These are phyloP conservation scores for Mycena floridula DNA, from an alignment of 768 basidiomycete genomes.

Conservation along the genomic window DNA sequence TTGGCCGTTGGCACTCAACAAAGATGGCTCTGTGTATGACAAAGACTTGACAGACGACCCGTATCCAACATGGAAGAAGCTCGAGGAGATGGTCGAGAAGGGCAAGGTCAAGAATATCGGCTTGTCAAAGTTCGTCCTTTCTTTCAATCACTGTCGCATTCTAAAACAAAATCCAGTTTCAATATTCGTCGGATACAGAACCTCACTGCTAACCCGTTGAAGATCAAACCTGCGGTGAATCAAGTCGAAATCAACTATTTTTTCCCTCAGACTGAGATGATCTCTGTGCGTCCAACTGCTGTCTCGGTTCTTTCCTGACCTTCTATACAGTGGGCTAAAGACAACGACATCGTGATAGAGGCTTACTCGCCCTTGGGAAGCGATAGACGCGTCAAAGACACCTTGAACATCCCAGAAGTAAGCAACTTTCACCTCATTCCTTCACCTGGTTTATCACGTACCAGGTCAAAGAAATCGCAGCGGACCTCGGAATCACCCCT, in stretches of 20 bases:
- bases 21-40: slow-evolving; percentile 39
- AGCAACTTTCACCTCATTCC: background rate
- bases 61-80: slow-evolving; percentile 73
- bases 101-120: slow-evolving; percentile 78
- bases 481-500: slow-evolving; percentile 60
- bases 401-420: slow-evolving; percentile 51
- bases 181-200: slow-evolving; percentile 40
- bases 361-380: slow-evolving; percentile 76
- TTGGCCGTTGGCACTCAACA: slow-evolving; percentile 66
- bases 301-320: background rate
- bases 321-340: slow-evolving; percentile 55
- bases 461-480: slow-evolving; percentile 50
- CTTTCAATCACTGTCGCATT: background rate
- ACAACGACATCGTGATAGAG: slow-evolving; percentile 59
- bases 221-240: slow-evolving; percentile 61
- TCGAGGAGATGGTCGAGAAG: slow-evolving; percentile 70
- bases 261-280: slow-evolving; percentile 71
- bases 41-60: slow-evolving; percentile 61
- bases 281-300: slow-evolving; percentile 36
- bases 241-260: slow-evolving; percentile 77
- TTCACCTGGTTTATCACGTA: background rate
- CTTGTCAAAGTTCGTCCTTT: slow-evolving; percentile 49
- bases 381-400: slow-evolving; percentile 46
- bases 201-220: slow-evolving; percentile 54
- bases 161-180: background rate